Evolutionary conservation across 768 basidiomycete species (phyloP), one percentile per base, ranked within the genome.

Genomic region (Asterophora parasitica): DNA sequence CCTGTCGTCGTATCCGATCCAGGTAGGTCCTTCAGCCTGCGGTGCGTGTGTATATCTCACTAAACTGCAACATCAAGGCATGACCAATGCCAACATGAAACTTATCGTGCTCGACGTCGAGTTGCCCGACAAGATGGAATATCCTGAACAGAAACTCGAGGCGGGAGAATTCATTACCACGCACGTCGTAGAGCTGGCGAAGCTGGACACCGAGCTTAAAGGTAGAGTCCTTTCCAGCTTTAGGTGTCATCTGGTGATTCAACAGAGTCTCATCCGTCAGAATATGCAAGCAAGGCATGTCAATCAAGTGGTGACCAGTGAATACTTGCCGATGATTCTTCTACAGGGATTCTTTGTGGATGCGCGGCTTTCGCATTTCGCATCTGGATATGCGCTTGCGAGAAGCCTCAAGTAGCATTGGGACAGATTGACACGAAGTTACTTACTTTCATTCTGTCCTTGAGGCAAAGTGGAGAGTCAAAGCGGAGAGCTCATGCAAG

Each of bases 1-100:
- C 81, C 83, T 3, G 56, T 82, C 17, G 60, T 85, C 19, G 85
- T 85, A 30, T 69, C 64, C 50, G 88, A 92, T 61, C 88, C 89
- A 53, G 90, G 87, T 87, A 42, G 67, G 58, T 28, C 12, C 36
- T 34, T 4, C 12, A 20, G 19, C 4, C 23, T 41, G 15, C n/a
- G n/a, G n/a, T n/a, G n/a, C 30, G 23, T 33, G 4, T n/a, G 45
- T 36, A 27, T 44, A 44, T 33, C 28, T 46, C 39, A 51, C 17
- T 23, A 32, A 35, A 50, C 39, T 34, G n/a, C 46, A 10, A 23
- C 3, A 39, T 20, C 26, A 37, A 89, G 92, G 94, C 8, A 93
- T 98, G 92, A 87, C 90, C 15, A 92, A 83, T 36, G 88, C 94
- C 10, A 95, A 88, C 61, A 94, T 94, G 90, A 84, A 89, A 58